Evolutionary conservation across 1,139 yeast species (phyloP), one percentile per base, ranked within the genome.

Genomic region (Citeromyces hawaiiensis): DNA sequence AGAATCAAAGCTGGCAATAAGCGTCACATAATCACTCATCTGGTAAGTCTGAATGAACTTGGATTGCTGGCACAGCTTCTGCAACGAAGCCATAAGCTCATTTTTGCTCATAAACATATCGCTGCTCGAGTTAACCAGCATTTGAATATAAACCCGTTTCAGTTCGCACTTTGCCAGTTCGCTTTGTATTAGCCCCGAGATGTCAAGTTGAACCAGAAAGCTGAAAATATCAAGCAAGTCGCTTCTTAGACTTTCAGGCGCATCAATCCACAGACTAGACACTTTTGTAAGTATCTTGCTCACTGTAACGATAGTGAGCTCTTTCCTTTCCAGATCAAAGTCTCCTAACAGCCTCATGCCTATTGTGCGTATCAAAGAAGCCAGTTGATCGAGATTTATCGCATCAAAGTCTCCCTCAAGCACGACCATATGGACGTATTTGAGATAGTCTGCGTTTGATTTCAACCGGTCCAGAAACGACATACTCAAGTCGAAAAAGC

Each of bases 261-360:
- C 38, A n/a, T 13, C 11, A 14, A 15, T 13, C 32, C 32, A 27
- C 11, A 11, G 14, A n/a, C 17, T 25, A 18, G 16, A 8, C 11
- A 36, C 13, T n/a, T 36, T 27, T 13, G 15, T n/a, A 13, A 36
- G 33, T 8, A 27, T 6, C 10, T 3, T 14, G 13, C 21, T 5
- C 10, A n/a, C 55, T 0, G 49, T 43, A 1, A 48, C 40, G n/a
- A 63, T 44, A 0, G 63, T 54, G 21, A 54, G 38, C 42, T 66
- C 71, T 25, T 49, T 48, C 44, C 70, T 50, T 40, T 67, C 72
- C 15, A 50, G 45, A 13, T 47, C 48, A 42, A 52, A 56, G 27
- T 47, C 42, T 3, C 53, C 41, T 14, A 64, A 46, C 3, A 61
- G 46, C 7, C 51, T 53, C 31, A 60, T 64, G 1, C 33, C 38